Evolutionary conservation across 495 filamentous ascomycete genomes (phyloP).

Genomic region (Wilcoxina mikolae): DNA sequence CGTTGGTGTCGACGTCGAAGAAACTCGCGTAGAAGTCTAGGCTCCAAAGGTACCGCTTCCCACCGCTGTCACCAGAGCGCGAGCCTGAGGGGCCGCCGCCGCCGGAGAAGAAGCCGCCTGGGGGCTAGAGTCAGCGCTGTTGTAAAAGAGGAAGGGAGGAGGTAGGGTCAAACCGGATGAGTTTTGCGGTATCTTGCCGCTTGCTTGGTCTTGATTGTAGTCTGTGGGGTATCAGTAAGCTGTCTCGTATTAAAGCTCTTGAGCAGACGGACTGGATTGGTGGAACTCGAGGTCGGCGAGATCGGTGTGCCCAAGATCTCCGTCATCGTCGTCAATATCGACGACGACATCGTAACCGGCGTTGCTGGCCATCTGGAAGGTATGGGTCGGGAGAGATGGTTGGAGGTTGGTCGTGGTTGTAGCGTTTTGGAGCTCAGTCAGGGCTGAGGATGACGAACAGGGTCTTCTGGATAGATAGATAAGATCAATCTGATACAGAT

Average conservation of each 20-base stretch:
- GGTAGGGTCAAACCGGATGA: not conserved
- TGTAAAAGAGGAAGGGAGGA: too few species aligned
- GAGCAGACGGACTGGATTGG: slow-evolving; percentile 49
- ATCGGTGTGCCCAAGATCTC: slow-evolving; percentile 94
- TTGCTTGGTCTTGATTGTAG: slow-evolving; percentile 27
- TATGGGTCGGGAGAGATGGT: slow-evolving; percentile 1
- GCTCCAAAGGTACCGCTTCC: slow-evolving; percentile 83
- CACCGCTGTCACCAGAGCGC: slow-evolving; percentile 35
- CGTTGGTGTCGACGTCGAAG: slow-evolving; percentile 91
- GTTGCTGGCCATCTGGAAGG: slow-evolving; percentile 52
- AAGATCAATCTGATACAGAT: too few species aligned
- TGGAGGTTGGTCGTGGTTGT: not conserved
- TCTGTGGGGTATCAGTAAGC: slow-evolving; percentile 14
- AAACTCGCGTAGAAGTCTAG: slow-evolving; percentile 90
- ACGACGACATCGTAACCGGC: slow-evolving; percentile 90
- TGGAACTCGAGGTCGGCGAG: slow-evolving; percentile 99
- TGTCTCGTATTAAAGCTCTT: slow-evolving; percentile 4
- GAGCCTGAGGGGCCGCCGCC: slow-evolving; percentile 35
- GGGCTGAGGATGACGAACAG: too few species aligned
- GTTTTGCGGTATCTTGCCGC: slow-evolving; percentile 27
- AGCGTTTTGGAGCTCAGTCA: not conserved
- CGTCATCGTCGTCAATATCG: slow-evolving; percentile 93
- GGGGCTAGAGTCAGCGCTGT: slow-evolving; percentile 10
- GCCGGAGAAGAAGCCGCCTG: slow-evolving; percentile 39
- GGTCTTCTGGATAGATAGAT: too few species aligned